These are phyloP conservation scores for Elongisporangium anandrum DNA, from an alignment of 352 stramenopile species.

Conservation along the genomic window DNA sequence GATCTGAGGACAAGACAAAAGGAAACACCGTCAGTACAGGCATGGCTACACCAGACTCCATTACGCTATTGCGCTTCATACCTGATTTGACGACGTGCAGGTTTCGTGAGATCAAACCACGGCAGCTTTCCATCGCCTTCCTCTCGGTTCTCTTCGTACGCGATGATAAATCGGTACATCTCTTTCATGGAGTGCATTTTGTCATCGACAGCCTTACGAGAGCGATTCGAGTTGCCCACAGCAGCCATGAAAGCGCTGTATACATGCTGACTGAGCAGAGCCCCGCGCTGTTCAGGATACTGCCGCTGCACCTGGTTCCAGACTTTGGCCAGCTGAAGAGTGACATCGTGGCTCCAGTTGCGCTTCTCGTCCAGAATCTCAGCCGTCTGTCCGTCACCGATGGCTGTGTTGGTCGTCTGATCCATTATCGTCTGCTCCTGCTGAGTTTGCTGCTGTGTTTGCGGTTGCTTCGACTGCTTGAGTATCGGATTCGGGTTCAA, in stretches of 20 bases:
- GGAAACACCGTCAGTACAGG: neutral
- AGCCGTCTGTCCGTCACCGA: conserved; percentile 9
- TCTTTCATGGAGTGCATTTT: conserved; percentile 79
- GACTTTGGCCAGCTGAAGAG: conserved; percentile 45
- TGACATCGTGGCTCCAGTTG: conserved; percentile 61
- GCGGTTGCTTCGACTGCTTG: neutral
- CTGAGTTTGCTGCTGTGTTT: neutral
- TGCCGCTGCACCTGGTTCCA: conserved; percentile 36
- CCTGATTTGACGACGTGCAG: conserved; percentile 38
- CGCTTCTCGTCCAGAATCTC: conserved; percentile 39
- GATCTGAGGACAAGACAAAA: conserved; percentile 4
- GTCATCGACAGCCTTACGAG: conserved; percentile 60
- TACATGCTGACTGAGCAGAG: conserved; percentile 43
- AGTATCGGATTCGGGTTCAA: conserved; percentile 22
- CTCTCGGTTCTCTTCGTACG: conserved; percentile 31
- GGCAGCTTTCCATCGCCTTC: conserved; percentile 17
- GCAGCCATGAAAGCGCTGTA: conserved; percentile 46
- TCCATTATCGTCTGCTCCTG: neutral
- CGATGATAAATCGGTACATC: conserved; percentile 63
- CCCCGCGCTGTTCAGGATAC: conserved; percentile 25
- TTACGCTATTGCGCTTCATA: neutral
- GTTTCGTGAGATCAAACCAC: conserved; percentile 60
- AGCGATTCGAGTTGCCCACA: conserved; percentile 41
- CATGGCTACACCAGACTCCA: neutral
- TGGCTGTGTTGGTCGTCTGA: neutral